phyloP scores from a whole-genome alignment of 805 yeast genomes.

The Candida golubevii region DNA sequence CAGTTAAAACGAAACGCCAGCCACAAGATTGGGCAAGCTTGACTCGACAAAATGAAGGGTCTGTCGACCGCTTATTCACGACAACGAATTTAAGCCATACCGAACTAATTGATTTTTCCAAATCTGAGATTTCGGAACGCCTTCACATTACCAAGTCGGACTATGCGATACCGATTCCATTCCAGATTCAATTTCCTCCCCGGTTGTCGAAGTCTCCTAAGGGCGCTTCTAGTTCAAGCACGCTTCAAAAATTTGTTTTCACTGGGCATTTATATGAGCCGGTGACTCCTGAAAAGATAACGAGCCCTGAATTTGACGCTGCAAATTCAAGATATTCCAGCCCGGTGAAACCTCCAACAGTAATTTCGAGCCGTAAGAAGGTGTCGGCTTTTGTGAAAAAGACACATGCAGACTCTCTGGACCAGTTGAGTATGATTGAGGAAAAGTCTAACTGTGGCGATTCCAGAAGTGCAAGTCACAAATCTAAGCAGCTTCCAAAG shows the following conservation, averaged over 20 bases:
- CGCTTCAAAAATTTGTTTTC: constrained; percentile 22
- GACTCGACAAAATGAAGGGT: constrained; percentile 6
- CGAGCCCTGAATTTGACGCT: background rate
- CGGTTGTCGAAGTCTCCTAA: constrained; percentile 22
- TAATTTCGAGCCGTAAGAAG: constrained; percentile 23
- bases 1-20: constrained; percentile 27
- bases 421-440: constrained; percentile 41
- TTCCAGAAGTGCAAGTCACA: constrained; percentile 31
- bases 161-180: constrained; percentile 41
- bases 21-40: constrained; percentile 19
- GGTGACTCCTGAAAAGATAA: constrained; percentile 13
- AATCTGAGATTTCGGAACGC: constrained; percentile 33
- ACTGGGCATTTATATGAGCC: constrained; percentile 37
- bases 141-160: constrained; percentile 29
- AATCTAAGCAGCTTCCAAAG: constrained; percentile 9
- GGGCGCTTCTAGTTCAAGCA: background rate
- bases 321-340: constrained; percentile 1
- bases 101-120: constrained; percentile 26
- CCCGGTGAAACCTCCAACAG: constrained; percentile 25
- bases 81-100: constrained; percentile 21
- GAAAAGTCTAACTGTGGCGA: constrained; percentile 29
- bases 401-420: constrained; percentile 21
- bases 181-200: constrained; percentile 39
- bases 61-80: constrained; percentile 23
- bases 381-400: constrained; percentile 22